phyloP scores from a whole-genome alignment of 208 protist species.

The Trypanosoma conorhini region DNA sequence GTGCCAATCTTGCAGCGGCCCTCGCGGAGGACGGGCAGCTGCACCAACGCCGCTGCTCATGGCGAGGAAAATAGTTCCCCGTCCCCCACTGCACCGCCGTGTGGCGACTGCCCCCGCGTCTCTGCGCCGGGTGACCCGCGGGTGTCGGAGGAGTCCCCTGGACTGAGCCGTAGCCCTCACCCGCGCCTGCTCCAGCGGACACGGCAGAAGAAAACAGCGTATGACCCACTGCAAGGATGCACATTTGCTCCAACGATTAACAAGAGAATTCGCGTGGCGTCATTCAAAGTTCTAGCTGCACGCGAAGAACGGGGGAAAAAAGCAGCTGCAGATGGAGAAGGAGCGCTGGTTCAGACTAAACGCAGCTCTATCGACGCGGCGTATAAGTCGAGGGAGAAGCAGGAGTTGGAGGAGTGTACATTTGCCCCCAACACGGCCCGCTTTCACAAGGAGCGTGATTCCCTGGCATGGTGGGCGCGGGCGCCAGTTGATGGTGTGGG shows the following conservation, averaged over 20 bases:
- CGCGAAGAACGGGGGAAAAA: background rate
- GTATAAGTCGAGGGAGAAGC: slow-evolving; percentile 12
- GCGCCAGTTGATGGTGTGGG: slow-evolving; percentile 13
- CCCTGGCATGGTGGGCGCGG: slow-evolving; percentile 23
- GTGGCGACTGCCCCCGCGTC: background rate
- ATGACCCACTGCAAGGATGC: slow-evolving; percentile 50
- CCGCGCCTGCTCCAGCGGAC: slow-evolving; percentile 25
- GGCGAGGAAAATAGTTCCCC: background rate
- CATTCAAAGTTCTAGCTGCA: background rate
- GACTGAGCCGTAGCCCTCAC: slow-evolving; percentile 30
- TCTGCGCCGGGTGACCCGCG: background rate
- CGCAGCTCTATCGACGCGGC: background rate
- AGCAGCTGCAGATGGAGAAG: background rate
- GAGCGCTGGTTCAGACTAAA: background rate
- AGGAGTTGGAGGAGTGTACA: slow-evolving; percentile 22
- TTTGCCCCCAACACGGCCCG: slow-evolving; percentile 24
- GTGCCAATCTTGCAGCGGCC: background rate
- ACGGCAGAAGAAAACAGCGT: slow-evolving; percentile 30
- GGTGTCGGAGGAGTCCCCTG: slow-evolving; percentile 21
- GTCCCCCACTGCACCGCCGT: background rate
- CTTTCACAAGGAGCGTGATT: slow-evolving; percentile 27
- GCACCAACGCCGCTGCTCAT: background rate
- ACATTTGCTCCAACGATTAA: slow-evolving; percentile 60
- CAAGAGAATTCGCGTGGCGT: slow-evolving; percentile 14
- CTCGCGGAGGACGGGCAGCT: background rate